Conservation (phyloP, 371 early-diverging fungal species). For the Mucor indicus region DNA sequence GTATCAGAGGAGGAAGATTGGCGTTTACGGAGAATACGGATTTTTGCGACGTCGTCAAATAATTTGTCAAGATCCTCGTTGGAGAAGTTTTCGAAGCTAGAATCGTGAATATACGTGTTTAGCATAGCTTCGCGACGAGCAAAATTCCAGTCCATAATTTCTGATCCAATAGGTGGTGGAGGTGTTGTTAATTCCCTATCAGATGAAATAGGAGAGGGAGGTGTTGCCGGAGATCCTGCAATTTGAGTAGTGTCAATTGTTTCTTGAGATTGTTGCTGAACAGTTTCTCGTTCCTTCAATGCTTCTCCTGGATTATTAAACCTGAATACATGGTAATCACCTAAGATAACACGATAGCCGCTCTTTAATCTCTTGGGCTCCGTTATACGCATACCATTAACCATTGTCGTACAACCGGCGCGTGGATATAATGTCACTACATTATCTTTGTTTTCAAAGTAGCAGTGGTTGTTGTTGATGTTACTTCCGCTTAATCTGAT, state of each 20-base stretch:
- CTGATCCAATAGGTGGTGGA: conserved; percentile 51
- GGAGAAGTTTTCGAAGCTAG: conserved; percentile 46
- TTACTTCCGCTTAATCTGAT: conserved; percentile 73
- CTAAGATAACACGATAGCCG: conserved; percentile 83
- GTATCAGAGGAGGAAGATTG: too few species aligned
- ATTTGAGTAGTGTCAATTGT: conserved; percentile 26
- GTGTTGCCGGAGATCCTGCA: too few species aligned
- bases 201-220: conserved; percentile 56
- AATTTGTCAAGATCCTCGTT: conserved; percentile 62
- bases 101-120: conserved; percentile 44
- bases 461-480: conserved; percentile 73
- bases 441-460: conserved; percentile 67
- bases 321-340: conserved; percentile 78
- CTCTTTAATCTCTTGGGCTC: conserved; percentile 62
- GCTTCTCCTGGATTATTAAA: conserved; percentile 88
- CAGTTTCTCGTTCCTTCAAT: conserved; percentile 63
- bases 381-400: conserved; percentile 72
- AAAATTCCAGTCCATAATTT: conserved; percentile 76
- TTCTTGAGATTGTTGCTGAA: conserved; percentile 13
- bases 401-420: conserved; percentile 61
- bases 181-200: too few species aligned
- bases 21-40: too few species aligned
- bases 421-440: conserved; percentile 65
- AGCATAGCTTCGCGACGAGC: conserved; percentile 70
- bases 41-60: conserved; percentile 55